Base-by-base conservation (phyloP, 192 early-diverging fungal species). In the Oehlia diaphana region DNA sequence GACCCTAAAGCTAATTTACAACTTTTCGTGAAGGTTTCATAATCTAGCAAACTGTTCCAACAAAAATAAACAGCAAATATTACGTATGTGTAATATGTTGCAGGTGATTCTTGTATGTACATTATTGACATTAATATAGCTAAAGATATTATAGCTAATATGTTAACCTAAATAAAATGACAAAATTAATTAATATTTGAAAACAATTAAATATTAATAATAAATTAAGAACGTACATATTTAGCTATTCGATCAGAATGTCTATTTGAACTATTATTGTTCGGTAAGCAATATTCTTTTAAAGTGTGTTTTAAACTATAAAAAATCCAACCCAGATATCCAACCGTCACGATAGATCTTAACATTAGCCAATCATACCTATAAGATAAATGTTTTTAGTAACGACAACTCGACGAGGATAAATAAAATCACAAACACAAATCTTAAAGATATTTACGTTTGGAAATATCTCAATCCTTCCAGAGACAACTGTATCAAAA, bases 321-420 rank as follows among this genome's bases (percentile, higher is more conserved):
- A 3, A 86, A 77, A 79, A 96, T 95, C 97, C 97, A 98, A 39
- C 97, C 96, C 28, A 95, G 72, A 82, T 95, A 98, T 63, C 97
- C 97, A 35, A 88, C 82, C 14, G 92, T 93, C 28, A 98, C 91
- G 7, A 96, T 89, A 0, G 93, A 88, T 69, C 95, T 88, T 74
- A 98, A 84, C 81, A 97, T 94, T 8, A 97, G 84, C 97, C 97
- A 98, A 85, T 98, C 97, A 77, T 98, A 98, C 1, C 85, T 84
- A 66, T 72, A 42, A 39, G 37, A 50, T 5, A 23, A 50, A 64
- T 31, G 62, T 19, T 23, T 35, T 37, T 39, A 35, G 28, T 64
- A 37, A 63, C 33, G 16, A 35, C 62, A 28, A 35, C 62, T 9
- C 7, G 28, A 13, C 6, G 2, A 53, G 44, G 61, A 13, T 16